Base-by-base conservation (phyloP, 768 basidiomycete genomes). In the Pisolithus albus region DNA sequence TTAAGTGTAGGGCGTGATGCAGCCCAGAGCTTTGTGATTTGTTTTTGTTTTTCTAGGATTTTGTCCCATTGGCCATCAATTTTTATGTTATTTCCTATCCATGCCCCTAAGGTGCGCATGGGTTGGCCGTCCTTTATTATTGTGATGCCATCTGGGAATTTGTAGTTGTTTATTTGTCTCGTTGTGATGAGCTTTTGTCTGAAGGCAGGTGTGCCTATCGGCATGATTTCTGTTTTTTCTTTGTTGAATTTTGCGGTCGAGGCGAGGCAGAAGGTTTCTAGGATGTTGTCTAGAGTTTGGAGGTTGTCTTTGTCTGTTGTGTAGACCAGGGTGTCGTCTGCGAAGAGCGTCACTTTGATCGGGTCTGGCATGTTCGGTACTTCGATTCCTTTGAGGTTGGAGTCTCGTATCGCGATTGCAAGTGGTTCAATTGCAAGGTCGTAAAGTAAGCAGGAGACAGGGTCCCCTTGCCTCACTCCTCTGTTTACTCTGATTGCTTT, bases 391-490 rank as follows among this genome's bases (percentile, higher is more conserved):
- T 51, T 11, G 0, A 69, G 32, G 2, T 48, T 7, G 0, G 52
- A 23, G 43, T 43, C 30, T 16, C 10, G 50, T 36, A 40, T 58
- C 50, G n/a, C 50, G 26, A 10, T 64, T 9, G 65, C 63, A 2
- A 70, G 55, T 0, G 67, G 65, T 43, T 70, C 30, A 2, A 32
- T 32, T 1, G 30, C 30, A 1, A 32, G 8, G 9, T 10, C 30
- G 11, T 32, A 32, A 1, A 32, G 30, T 2, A 32, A 10, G 30
- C 30, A 32, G 8, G 30, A 32, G 7, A 32, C 5, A 1, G 66
- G 63, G 54, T 69, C 65, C 0, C 70, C 72, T 46, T 75, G 74
- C 8, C 66, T 8, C 0, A 72, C 70, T 0, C 73, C 74, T 30
- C 54, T 8, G 0, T 28, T 56, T 1, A 58, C 40, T 1, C 0